These are phyloP conservation scores for Penicillium sp. DNA, from an alignment of 2,329 filamentous ascomycete species.

Conservation along the genomic window DNA sequence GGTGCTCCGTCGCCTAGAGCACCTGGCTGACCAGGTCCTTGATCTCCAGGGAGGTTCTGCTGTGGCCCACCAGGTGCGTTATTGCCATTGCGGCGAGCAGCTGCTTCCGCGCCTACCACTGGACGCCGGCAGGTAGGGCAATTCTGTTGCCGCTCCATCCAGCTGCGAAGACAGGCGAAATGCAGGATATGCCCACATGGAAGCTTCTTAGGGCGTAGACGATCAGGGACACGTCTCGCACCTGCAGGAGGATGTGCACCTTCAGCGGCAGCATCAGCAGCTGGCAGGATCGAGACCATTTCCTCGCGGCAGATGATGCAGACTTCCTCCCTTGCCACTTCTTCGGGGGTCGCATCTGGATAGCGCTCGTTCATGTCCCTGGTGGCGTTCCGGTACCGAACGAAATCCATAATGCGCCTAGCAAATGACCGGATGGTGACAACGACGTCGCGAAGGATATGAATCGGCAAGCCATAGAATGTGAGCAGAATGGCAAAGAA, in stretches of 20 bases:
- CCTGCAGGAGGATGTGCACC: conserved; percentile 18
- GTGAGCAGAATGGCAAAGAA: conserved; percentile 92
- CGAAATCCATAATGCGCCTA: conserved; percentile 80
- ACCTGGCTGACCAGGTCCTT: conserved; percentile 38
- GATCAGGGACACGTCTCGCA: conserved; percentile 59
- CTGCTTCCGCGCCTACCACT: conserved; percentile 53
- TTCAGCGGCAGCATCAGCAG: conserved; percentile 38
- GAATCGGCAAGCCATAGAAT: conserved; percentile 93
- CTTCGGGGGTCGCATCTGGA: conserved; percentile 81
- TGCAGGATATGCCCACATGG: conserved; percentile 95
- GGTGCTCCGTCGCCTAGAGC: conserved; percentile 34
- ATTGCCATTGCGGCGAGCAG: conserved; percentile 29
- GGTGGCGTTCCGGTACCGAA: conserved; percentile 86
- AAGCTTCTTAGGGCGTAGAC: conserved; percentile 86
- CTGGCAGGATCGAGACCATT: conserved; percentile 74
- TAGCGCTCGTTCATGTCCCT: conserved; percentile 89
- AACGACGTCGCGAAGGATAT: conserved; percentile 93
- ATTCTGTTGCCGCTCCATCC: conserved; percentile 94
- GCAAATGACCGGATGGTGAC: conserved; percentile 88
- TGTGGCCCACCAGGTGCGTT: conserved; percentile 26
- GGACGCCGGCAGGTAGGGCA: conserved; percentile 90
- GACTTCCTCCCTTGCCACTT: conserved; percentile 79
- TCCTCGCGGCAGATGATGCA: conserved; percentile 98
- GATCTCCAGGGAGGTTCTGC: conserved; percentile 34
- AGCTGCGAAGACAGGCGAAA: conserved; percentile 89